Evolutionary conservation across 2,329 filamentous ascomycete species (phyloP).

Genomic region (Didymella arachidicola): DNA sequence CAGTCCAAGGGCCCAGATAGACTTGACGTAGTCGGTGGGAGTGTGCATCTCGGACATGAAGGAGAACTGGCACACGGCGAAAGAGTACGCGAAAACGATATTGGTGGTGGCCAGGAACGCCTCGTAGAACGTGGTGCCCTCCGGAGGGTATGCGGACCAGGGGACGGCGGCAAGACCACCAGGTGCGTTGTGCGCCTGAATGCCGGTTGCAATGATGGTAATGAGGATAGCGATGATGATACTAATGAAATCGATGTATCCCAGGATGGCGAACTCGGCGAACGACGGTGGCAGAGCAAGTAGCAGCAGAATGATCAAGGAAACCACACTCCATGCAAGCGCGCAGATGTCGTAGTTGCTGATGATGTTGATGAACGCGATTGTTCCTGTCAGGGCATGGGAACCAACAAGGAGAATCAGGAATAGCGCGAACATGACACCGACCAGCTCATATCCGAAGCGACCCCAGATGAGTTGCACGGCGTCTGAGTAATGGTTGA

Average conservation of each 20-base stretch:
- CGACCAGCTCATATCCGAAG: conserved; percentile 59
- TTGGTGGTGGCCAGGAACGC: conserved; percentile 57
- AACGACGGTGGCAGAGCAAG: conserved; percentile 70
- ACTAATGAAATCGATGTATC: conserved; percentile 65
- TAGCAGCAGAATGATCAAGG: conserved; percentile 65
- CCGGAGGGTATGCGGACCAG: conserved; percentile 46
- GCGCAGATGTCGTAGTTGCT: conserved; percentile 66
- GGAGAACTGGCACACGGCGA: conserved; percentile 73
- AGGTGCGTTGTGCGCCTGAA: conserved; percentile 42
- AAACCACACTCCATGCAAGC: conserved; percentile 70
- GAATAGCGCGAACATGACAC: conserved; percentile 61
- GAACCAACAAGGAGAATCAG: conserved; percentile 70
- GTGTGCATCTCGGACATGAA: conserved; percentile 73
- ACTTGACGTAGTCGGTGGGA: conserved; percentile 68
- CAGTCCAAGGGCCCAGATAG: conserved; percentile 64
- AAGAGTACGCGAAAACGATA: conserved; percentile 50
- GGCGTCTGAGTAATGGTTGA: conserved; percentile 74
- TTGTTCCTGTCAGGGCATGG: conserved; percentile 74
- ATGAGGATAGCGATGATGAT: conserved; percentile 71
- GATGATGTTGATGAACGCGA: conserved; percentile 70
- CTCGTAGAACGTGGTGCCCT: conserved; percentile 68
- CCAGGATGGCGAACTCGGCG: conserved; percentile 68
- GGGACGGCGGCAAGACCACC: conserved; percentile 42
- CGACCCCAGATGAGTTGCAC: conserved; percentile 69
- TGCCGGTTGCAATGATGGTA: conserved; percentile 72